A percentile compares a stretch with the other conserved stretches of the same genome.
phyloP scores from a whole-genome alignment of 2,329 filamentous ascomycete genomes.

The Colletotrichum godetiae region DNA sequence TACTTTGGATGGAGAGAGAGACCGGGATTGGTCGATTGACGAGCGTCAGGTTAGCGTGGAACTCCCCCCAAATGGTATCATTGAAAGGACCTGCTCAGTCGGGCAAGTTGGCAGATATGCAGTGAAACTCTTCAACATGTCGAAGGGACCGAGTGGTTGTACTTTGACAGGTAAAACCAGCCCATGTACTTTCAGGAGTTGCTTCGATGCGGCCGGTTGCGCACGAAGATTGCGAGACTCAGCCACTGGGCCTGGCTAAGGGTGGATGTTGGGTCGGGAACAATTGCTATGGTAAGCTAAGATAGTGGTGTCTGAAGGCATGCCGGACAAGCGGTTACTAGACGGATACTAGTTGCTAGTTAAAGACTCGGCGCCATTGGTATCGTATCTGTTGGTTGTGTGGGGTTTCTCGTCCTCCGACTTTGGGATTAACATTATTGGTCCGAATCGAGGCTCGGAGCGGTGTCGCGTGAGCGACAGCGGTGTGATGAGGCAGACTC shows the following conservation, averaged over 20 bases:
- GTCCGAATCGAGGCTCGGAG: not conserved
- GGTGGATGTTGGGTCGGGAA: not conserved
- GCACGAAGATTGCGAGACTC: not conserved
- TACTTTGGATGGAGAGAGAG: conserved; percentile 12
- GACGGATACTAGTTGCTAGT: not conserved
- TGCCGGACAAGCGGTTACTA: not conserved
- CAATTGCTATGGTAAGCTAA: not conserved
- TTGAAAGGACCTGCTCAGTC: conserved; percentile 24
- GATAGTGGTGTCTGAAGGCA: not conserved
- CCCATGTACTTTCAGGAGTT: not conserved
- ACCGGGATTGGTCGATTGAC: conserved; percentile 19
- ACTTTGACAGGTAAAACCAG: not conserved
- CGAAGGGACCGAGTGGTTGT: not conserved
- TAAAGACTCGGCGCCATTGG: not conserved
- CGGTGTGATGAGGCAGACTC: conserved; percentile 18
- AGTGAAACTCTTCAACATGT: conserved; percentile 28
- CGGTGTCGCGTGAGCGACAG: conserved; percentile 33
- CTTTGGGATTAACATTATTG: conserved; percentile 1
- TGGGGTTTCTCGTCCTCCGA: conserved; percentile 7
- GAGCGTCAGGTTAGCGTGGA: conserved; percentile 14
- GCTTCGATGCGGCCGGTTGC: not conserved
- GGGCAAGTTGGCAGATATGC: conserved; percentile 27
- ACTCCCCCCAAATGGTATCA: not conserved
- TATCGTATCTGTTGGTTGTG: conserved; percentile 13
- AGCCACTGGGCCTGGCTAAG: not conserved